phyloP scores from a whole-genome alignment of 2,329 filamentous ascomycete species.

The Pezicula carpinea region DNA sequence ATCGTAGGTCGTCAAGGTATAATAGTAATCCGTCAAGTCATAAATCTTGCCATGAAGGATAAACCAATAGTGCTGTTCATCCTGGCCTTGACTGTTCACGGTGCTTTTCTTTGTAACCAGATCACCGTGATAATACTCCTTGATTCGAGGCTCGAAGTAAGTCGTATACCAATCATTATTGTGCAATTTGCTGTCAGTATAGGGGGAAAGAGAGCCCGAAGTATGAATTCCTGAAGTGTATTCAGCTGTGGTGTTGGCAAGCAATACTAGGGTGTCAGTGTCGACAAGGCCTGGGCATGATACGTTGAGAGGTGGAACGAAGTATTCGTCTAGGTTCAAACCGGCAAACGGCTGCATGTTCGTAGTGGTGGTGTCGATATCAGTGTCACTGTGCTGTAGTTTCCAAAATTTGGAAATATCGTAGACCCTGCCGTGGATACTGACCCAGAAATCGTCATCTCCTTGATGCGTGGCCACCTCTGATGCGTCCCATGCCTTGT shows the following conservation, averaged over 20 bases:
- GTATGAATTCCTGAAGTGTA: constrained; percentile 56
- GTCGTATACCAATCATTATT: constrained; percentile 72
- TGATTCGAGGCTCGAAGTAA: constrained; percentile 72
- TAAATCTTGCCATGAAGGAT: constrained; percentile 74
- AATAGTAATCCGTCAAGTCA: constrained; percentile 88
- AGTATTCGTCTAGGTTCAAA: constrained; percentile 76
- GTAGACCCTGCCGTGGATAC: constrained; percentile 83
- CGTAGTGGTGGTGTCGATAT: constrained; percentile 52
- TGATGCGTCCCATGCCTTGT: constrained; percentile 77
- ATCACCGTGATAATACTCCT: constrained; percentile 81
- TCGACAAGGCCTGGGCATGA: constrained; percentile 72
- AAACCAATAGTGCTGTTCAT: constrained; percentile 71
- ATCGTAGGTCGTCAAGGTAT: constrained; percentile 60
- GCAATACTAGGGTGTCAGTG: constrained; percentile 49
- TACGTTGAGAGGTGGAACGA: constrained; percentile 68
- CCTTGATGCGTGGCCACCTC: constrained; percentile 69
- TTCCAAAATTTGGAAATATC: constrained; percentile 88
- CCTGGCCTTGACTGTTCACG: constrained; percentile 61
- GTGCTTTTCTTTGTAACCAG: constrained; percentile 64
- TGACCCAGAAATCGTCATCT: constrained; percentile 79
- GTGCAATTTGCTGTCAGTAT: constrained; percentile 53
- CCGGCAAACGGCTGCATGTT: constrained; percentile 78
- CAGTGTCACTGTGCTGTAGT: constrained; percentile 73
- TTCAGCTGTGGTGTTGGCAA: constrained; percentile 59
- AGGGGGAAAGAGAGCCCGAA: constrained; percentile 58